phyloP scores from a whole-genome alignment of 2,329 filamentous ascomycete genomes.

The Monosporascus ibericus region DNA sequence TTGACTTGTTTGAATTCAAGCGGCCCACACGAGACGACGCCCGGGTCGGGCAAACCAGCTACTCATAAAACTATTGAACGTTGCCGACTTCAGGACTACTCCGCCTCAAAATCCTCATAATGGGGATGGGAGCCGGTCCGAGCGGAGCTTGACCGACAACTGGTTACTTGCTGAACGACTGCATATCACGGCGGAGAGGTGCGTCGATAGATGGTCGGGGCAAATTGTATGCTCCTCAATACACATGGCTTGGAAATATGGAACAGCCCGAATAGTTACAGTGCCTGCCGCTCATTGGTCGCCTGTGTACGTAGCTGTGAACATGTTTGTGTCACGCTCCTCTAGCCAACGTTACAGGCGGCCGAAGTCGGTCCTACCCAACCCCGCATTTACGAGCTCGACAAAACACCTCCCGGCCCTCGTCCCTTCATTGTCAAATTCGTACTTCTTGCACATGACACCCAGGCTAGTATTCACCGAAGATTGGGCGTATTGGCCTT shows the following conservation, averaged over 20 bases:
- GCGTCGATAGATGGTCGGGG: too few species aligned
- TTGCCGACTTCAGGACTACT: neutral
- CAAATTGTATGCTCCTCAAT: too few species aligned
- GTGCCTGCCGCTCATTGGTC: neutral
- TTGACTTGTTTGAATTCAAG: slow-evolving; percentile 58
- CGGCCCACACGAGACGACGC: slow-evolving; percentile 35
- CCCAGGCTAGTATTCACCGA: neutral
- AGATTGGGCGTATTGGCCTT: neutral
- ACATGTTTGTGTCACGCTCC: neutral
- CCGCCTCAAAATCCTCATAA: neutral
- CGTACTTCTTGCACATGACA: too few species aligned
- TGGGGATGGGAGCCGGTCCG: neutral
- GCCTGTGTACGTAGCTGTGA: neutral
- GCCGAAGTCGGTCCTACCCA: neutral
- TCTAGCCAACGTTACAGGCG: neutral
- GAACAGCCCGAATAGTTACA: too few species aligned
- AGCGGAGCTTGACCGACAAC: neutral
- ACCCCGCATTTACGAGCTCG: neutral
- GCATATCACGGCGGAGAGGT: neutral
- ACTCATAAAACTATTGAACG: neutral
- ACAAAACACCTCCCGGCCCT: neutral
- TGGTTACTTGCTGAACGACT: neutral
- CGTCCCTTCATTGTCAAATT: too few species aligned
- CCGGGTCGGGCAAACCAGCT: neutral
- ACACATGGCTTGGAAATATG: too few species aligned